These are phyloP conservation scores for Pichia sp. DNA, from an alignment of 1,139 yeast genomes.

Conservation along the genomic window DNA sequence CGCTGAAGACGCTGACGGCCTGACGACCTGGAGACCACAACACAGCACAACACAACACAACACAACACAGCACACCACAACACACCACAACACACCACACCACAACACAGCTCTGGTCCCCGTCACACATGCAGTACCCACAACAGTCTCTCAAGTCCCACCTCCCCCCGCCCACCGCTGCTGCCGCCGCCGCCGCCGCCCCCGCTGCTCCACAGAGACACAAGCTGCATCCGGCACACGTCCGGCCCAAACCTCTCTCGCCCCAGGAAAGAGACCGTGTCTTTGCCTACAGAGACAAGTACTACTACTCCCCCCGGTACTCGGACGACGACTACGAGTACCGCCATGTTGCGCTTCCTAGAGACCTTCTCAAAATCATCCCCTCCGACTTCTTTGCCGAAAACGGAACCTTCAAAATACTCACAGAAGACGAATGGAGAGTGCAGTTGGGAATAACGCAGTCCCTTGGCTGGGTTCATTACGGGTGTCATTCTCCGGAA, in stretches of 20 bases:
- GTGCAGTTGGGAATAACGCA: conserved; percentile 91
- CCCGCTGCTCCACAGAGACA: conserved; percentile 5
- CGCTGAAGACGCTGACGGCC: too few species aligned
- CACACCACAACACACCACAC: too few species aligned
- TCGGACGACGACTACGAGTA: conserved; percentile 86
- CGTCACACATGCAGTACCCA: not conserved
- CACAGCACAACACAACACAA: too few species aligned
- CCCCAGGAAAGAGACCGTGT: conserved; percentile 82
- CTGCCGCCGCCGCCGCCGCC: conserved; percentile 1
- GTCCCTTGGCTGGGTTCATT: conserved; percentile 96
- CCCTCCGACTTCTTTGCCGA: conserved; percentile 92
- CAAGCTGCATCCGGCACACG: not conserved
- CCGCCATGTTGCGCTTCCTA: conserved; percentile 95
- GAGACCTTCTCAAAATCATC: conserved; percentile 87
- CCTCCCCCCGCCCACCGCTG: not conserved
- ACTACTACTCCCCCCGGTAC: conserved; percentile 86
- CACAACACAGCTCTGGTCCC: too few species aligned
- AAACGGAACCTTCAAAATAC: conserved; percentile 85
- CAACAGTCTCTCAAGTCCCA: not conserved
- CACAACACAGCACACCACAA: too few species aligned
- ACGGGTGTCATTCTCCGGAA: conserved; percentile 97
- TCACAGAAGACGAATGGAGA: conserved; percentile 97
- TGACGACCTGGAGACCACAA: too few species aligned
- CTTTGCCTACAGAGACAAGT: conserved; percentile 86
- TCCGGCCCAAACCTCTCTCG: conserved; percentile 67